Evolutionary conservation across 2,329 filamentous ascomycete genomes (phyloP).

Genomic region (Trichoderma sp.): DNA sequence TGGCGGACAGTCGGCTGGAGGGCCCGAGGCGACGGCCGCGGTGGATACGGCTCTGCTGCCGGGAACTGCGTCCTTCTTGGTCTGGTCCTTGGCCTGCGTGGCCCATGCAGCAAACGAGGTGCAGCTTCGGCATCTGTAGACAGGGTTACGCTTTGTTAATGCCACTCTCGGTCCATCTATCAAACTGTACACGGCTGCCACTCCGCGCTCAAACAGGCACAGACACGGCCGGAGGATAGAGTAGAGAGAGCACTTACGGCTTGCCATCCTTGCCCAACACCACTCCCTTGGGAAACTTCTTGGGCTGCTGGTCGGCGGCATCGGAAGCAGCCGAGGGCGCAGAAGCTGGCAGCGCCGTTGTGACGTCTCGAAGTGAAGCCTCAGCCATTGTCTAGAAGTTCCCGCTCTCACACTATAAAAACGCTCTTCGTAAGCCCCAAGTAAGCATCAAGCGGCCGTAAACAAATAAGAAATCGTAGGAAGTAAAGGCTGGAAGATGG

Average conservation of each 20-base stretch:
- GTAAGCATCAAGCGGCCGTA: background rate
- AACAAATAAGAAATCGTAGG: background rate
- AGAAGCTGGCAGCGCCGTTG: constrained; percentile 28
- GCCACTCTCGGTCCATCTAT: background rate
- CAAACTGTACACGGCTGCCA: background rate
- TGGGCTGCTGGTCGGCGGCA: constrained; percentile 42
- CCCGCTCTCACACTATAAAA: background rate
- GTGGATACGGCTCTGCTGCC: constrained; percentile 24
- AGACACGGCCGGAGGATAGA: too few relatives aligned
- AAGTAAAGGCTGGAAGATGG: background rate
- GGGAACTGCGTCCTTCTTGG: constrained; percentile 25
- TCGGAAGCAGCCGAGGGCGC: constrained; percentile 27
- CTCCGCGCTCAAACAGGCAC: background rate
- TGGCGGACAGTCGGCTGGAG: constrained; percentile 74
- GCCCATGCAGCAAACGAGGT: constrained; percentile 38
- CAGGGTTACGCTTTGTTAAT: background rate
- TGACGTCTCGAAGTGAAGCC: constrained; percentile 35
- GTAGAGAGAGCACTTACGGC: constrained; percentile 59
- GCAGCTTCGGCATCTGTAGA: constrained; percentile 38
- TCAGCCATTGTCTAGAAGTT: constrained; percentile 40
- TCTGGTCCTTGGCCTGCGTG: constrained; percentile 35
- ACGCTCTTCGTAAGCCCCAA: background rate
- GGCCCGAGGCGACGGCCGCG: constrained; percentile 39
- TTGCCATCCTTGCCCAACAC: constrained; percentile 80
- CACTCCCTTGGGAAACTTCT: constrained; percentile 68